These are phyloP conservation scores for Pleoardoris graminearum DNA, from an alignment of 2,329 filamentous ascomycete species.

Conservation along the genomic window DNA sequence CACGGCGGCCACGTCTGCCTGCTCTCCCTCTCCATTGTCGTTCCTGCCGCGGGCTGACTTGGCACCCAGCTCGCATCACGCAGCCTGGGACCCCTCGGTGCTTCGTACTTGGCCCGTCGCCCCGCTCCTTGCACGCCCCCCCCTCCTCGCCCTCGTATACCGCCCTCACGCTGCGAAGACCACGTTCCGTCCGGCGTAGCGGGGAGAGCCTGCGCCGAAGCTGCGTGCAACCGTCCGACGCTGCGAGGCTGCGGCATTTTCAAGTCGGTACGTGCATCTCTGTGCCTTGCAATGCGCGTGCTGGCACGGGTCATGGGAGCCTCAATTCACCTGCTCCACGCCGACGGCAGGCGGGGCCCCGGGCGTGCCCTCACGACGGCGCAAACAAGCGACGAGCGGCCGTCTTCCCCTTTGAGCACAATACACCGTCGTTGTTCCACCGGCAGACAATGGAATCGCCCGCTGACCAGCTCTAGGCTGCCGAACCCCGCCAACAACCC, in stretches of 20 bases:
- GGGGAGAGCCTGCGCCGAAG: no score
- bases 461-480: constrained; percentile 3
- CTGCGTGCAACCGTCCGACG: no score
- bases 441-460: constrained; percentile 24
- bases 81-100: constrained; percentile 18
- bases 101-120: constrained; percentile 10
- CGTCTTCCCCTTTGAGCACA: constrained; percentile 23
- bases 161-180: constrained; percentile 2
- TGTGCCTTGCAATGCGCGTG: no score
- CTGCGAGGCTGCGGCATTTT: not conserved
- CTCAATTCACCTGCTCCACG: not conserved
- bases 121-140: constrained; percentile 12
- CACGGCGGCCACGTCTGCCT: constrained; percentile 12
- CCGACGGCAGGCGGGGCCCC: constrained; percentile 1
- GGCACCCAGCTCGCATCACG: constrained; percentile 16
- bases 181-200: constrained; percentile 6
- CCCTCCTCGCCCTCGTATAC: constrained; percentile 2
- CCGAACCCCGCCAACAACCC: constrained; percentile 4
- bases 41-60: constrained; percentile 18
- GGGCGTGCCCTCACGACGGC: constrained; percentile 11
- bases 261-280: not conserved
- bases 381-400: constrained; percentile 13
- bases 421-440: constrained; percentile 18
- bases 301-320: not conserved
- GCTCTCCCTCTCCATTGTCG: constrained; percentile 1